phyloP scores from a whole-genome alignment of 2,329 filamentous ascomycete species.

The Teratosphaeria pseudoeucalypti region DNA sequence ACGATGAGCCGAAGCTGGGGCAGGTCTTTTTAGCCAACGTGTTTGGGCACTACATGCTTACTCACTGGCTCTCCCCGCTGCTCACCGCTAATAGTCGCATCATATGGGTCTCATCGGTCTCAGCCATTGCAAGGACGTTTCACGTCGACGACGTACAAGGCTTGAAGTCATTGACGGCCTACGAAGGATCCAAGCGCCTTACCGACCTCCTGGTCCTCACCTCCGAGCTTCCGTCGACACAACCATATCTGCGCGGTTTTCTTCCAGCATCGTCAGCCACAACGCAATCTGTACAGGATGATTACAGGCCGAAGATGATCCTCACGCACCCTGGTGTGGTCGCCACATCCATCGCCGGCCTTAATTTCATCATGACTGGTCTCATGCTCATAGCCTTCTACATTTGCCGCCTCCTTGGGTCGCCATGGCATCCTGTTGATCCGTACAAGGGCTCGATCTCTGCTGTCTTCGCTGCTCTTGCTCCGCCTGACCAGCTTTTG shows the following conservation, averaged over 20 bases:
- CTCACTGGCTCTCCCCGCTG: constrained; percentile 67
- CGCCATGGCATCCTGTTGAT: constrained; percentile 75
- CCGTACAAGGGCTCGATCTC: constrained; percentile 68
- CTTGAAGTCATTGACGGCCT: constrained; percentile 51
- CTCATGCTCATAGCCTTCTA: constrained; percentile 59
- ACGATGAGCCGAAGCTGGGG: constrained; percentile 53
- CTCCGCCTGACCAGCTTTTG: constrained; percentile 53
- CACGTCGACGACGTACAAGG: constrained; percentile 66
- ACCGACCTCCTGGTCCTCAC: constrained; percentile 78
- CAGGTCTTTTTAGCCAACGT: constrained; percentile 84
- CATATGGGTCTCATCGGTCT: constrained; percentile 79
- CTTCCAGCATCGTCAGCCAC: constrained; percentile 29
- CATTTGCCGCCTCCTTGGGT: constrained; percentile 66
- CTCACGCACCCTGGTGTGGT: constrained; percentile 80
- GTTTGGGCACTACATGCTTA: constrained; percentile 88
- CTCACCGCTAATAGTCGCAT: constrained; percentile 53
- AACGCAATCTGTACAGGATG: neutral
- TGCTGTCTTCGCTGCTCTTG: constrained; percentile 67
- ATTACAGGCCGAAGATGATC: constrained; percentile 55
- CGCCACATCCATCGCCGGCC: constrained; percentile 67
- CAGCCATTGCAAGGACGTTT: constrained; percentile 51
- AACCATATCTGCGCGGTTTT: constrained; percentile 47
- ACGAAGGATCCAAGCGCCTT: constrained; percentile 79
- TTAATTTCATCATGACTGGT: constrained; percentile 59
- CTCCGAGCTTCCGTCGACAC: constrained; percentile 53